Evolutionary conservation across 2,329 filamentous ascomycete species (phyloP), one percentile per base, ranked within the genome.

Genomic region (Colletotrichum destructivum): DNA sequence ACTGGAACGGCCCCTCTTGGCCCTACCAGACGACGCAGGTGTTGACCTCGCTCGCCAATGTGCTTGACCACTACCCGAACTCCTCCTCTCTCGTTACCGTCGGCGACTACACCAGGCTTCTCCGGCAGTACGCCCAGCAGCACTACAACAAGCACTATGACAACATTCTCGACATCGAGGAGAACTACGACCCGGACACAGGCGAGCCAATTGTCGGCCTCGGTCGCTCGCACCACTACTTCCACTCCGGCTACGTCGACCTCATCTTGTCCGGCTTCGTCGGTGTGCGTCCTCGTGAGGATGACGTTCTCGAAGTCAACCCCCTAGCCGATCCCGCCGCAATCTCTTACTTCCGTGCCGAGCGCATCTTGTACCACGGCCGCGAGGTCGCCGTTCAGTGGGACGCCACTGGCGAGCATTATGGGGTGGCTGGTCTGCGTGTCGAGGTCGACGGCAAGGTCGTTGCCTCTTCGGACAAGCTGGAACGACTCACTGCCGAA

Each of bases 1-100:
- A 79, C 63, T 86, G 84, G 84, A 79, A 85, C 65, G 84, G 84
- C 1, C 82, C 82, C 72, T 83, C 81, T n/a, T 86, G 84, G 84
- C 84, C 84, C 3, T 86, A 80, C 72, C 81, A 81, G 2, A 85
- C 83, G 1, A 75, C 80, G 5, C 81, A 84, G 66, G 83, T 80
- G 16, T 78, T 85, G 7, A 81, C 80, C 18, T 83, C 83, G 1
- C 77, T 85, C 15, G 83, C 71, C 78, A 83, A 74, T 74, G 78
- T 64, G 75, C 78, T 66, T 64, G 63, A 76, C 74, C 31, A 80
- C 74, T 72, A 81, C 75, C 38, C 77, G 26, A 79, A 76, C 7
- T 77, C 81, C 60, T 23, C 66, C 12, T 57, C 51, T n/a, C 51
- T 57, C 9, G 76, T 81, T 26, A 83, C 80, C 0, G 75, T 80